Conservation (phyloP, 805 yeast genomes). For the Ogataea siamensis region DNA sequence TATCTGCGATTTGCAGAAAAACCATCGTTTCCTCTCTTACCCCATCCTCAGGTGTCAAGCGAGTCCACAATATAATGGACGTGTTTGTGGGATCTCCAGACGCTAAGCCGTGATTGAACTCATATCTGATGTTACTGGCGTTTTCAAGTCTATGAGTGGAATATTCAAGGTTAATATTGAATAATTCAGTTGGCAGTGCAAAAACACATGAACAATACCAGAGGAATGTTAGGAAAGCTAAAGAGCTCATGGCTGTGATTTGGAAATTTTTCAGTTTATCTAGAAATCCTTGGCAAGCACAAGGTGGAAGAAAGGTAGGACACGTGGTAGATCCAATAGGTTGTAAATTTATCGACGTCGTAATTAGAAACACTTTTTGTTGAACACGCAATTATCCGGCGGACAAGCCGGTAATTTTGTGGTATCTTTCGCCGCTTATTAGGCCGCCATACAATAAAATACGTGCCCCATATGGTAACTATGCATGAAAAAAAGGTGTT, state of each 20-base stretch:
- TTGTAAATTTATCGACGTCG: not conserved
- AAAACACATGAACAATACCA: not conserved
- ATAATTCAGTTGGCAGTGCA: conserved; percentile 1
- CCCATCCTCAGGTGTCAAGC: conserved; percentile 18
- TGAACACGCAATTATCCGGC: not conserved
- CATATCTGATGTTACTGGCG: not conserved
- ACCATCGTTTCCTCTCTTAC: conserved; percentile 1
- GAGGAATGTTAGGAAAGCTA: not conserved
- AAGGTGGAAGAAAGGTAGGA: not conserved
- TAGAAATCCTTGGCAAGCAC: not conserved
- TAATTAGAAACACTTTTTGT: not conserved
- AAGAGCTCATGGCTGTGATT: not conserved
- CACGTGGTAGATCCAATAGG: not conserved
- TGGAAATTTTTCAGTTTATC: not conserved
- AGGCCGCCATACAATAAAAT: not conserved
- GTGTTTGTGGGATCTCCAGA: conserved; percentile 25
- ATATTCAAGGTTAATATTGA: conserved; percentile 1
- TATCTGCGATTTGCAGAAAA: conserved; percentile 7
- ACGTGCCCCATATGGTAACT: not conserved
- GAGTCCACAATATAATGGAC: conserved; percentile 27
- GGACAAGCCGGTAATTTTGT: not conserved
- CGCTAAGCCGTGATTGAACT: conserved; percentile 25
- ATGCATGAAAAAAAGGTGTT: not conserved
- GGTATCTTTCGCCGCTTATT: not conserved
- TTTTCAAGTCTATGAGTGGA: not conserved